Conservation (phyloP, 164 flowering plant species). For the Nelumbo lutea region DNA sequence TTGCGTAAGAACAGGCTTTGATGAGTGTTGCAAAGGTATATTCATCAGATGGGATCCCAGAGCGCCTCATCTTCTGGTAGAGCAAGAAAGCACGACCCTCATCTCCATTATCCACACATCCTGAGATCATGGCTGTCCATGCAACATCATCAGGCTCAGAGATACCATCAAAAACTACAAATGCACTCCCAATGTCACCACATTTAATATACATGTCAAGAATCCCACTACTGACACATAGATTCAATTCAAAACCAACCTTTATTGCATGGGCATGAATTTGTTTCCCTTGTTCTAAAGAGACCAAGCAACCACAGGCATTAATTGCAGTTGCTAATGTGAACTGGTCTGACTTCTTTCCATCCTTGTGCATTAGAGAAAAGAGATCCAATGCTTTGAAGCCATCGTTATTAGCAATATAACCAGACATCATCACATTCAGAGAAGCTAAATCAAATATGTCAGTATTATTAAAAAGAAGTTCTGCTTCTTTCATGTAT, state of each 20-base stretch:
- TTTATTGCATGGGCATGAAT: constrained; percentile 40
- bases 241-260: constrained; percentile 34
- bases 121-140: constrained; percentile 59
- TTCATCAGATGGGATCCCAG: constrained; percentile 42
- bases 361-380: constrained; percentile 25
- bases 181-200: constrained; percentile 38
- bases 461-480: constrained; percentile 20
- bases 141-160: constrained; percentile 44
- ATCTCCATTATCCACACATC: constrained; percentile 50
- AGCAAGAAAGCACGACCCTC: constrained; percentile 36
- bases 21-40: constrained; percentile 47
- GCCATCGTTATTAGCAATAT: constrained; percentile 25
- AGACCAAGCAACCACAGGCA: constrained; percentile 39
- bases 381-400: constrained; percentile 40
- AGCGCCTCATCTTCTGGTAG: constrained; percentile 39
- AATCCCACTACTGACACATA: constrained; percentile 39
- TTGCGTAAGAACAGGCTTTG: constrained; percentile 50
- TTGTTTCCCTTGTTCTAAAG: constrained; percentile 40
- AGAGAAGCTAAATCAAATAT: constrained; percentile 40
- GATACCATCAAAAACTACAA: constrained; percentile 28
- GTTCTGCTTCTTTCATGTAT: constrained; percentile 42
- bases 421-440: constrained; percentile 57
- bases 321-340: constrained; percentile 44
- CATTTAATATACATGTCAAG: constrained; percentile 55
- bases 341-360: constrained; percentile 32